phyloP scores from a whole-genome alignment of 139 green algal genomes.

The Haematococcus lacustris region DNA sequence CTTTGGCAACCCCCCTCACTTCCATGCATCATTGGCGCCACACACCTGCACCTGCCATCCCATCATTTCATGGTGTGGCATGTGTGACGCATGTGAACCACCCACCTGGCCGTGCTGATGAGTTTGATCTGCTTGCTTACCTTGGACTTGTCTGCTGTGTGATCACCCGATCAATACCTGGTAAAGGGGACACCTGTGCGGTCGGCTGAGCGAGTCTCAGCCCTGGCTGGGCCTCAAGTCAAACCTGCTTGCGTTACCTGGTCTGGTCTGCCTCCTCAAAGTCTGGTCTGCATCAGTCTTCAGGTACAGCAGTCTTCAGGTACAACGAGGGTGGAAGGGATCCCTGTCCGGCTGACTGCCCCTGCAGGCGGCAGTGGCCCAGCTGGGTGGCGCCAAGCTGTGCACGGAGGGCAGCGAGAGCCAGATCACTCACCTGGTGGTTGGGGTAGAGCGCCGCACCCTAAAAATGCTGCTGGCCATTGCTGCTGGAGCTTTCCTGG shows the following conservation, averaged over 20 bases:
- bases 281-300: too few relatives aligned
- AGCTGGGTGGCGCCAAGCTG: slow-evolving; percentile 14
- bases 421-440: slow-evolving; percentile 49
- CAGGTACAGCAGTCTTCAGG: too few relatives aligned
- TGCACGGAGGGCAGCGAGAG: slow-evolving; percentile 19
- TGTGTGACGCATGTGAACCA: too few relatives aligned
- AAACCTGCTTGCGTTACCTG: too few relatives aligned
- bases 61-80: too few relatives aligned
- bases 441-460: slow-evolving; percentile 44
- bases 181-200: background rate
- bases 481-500: slow-evolving; percentile 46
- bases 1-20: background rate
- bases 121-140: too few relatives aligned
- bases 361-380: slow-evolving; percentile 6
- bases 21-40: background rate
- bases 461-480: slow-evolving; percentile 59
- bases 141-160: too few relatives aligned
- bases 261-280: too few relatives aligned
- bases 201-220: background rate
- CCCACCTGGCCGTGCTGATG: too few relatives aligned
- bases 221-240: too few relatives aligned
- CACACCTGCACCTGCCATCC: background rate
- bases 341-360: background rate
- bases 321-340: background rate
- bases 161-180: background rate